These are phyloP conservation scores for Blastomyces silverae DNA, from an alignment of 2,329 filamentous ascomycete genomes.

Conservation along the genomic window DNA sequence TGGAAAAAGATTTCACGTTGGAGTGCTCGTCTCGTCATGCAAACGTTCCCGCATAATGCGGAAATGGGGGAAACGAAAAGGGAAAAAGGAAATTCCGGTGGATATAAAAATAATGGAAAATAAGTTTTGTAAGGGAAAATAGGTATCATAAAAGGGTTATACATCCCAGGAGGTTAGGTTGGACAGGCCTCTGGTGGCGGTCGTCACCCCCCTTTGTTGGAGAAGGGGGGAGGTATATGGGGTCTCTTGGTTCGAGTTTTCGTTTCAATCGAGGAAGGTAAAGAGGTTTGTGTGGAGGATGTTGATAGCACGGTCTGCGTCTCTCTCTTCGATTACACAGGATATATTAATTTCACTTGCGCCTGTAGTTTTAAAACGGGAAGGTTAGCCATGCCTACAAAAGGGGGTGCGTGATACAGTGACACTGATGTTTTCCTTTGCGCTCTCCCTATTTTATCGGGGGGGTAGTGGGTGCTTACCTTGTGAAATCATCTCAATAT, in stretches of 20 bases:
- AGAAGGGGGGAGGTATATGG: neutral
- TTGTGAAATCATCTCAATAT: constrained; percentile 99
- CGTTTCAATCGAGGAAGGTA: constrained; percentile 71
- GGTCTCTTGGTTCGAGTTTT: neutral
- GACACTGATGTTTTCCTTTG: no score
- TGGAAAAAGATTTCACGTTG: constrained; percentile 3
- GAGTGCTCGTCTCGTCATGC: constrained; percentile 5
- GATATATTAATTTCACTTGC: constrained; percentile 99
- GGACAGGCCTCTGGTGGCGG: neutral
- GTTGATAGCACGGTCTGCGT: constrained; percentile 89
- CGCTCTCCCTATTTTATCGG: neutral
- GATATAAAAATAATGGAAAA: neutral
- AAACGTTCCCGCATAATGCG: neutral
- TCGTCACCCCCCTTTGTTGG: neutral
- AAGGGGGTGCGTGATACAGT: constrained; percentile 1
- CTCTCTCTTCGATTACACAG: constrained; percentile 86
- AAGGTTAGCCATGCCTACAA: constrained; percentile 21
- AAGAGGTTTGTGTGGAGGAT: constrained; percentile 95
- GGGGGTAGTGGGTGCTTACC: constrained; percentile 50
- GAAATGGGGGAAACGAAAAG: neutral
- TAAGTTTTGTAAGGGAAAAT: neutral
- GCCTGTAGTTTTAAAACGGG: constrained; percentile 47
- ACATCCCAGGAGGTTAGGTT: neutral
- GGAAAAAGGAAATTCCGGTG: neutral
- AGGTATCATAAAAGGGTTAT: neutral